Percentiles rank a stretch among this genome's conserved stretches.
Conservation (phyloP, 768 basidiomycete genomes). For the Leccinum aurantiacum region DNA sequence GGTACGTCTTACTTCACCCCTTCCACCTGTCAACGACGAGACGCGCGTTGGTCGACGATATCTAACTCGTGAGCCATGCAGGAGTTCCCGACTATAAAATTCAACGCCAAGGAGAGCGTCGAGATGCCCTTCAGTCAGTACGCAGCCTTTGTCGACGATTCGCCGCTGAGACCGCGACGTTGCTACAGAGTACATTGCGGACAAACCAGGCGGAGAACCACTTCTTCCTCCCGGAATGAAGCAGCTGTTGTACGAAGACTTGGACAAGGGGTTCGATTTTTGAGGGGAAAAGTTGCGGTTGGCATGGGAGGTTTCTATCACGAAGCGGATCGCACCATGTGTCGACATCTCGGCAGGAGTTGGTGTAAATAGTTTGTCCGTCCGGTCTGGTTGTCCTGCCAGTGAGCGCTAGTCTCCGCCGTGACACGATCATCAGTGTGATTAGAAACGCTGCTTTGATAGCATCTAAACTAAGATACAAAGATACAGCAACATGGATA, state of each 20-base stretch:
- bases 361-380: too few species aligned
- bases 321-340: background rate
- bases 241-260: slow-evolving; percentile 78
- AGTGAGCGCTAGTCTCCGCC: background rate
- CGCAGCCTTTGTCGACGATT: background rate
- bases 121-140: slow-evolving; percentile 96
- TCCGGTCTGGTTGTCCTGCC: background rate
- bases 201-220: slow-evolving; percentile 54
- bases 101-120: slow-evolving; percentile 85
- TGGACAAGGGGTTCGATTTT: slow-evolving; percentile 79
- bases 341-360: too few species aligned
- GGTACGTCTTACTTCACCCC: slow-evolving; percentile 38
- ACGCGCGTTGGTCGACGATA: background rate
- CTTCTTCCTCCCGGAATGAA: slow-evolving; percentile 89
- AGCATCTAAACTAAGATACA: slow-evolving; percentile 20
- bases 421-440: background rate
- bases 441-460: background rate
- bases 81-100: slow-evolving; percentile 89
- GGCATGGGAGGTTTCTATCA: too few species aligned
- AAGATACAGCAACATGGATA: slow-evolving; percentile 15
- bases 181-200: slow-evolving; percentile 48
- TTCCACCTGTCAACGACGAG: background rate
- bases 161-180: background rate
- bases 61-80: slow-evolving; percentile 30
- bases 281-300: background rate